Percentiles rank a stretch among this genome's conserved stretches.
Evolutionary conservation across 345 rosid species (phyloP).

Genomic region (Geranium brycei): DNA sequence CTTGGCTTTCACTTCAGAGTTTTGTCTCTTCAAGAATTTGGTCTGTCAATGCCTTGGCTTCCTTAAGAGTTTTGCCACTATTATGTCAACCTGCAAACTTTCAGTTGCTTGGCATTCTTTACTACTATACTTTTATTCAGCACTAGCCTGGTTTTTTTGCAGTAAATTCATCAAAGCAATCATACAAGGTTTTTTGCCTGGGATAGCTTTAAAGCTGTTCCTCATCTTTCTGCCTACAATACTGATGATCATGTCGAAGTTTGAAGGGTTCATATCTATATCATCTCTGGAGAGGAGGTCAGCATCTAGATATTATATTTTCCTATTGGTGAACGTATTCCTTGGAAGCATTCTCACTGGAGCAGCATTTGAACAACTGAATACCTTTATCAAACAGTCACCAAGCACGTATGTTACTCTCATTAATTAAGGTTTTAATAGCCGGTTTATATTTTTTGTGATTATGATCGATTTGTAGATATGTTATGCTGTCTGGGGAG

Average conservation of each 20-base stretch:
- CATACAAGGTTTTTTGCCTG: slow-evolving; percentile 77
- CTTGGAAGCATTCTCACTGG: slow-evolving; percentile 60
- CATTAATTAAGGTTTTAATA: neutral
- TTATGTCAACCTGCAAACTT: too few species aligned
- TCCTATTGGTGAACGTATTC: slow-evolving; percentile 71
- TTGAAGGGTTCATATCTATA: slow-evolving; percentile 72
- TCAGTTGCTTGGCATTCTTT: too few species aligned
- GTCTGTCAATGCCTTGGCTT: too few species aligned
- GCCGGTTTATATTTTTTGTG: too few species aligned
- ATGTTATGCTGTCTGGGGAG: too few species aligned
- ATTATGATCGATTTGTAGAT: neutral
- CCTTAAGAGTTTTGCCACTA: too few species aligned
- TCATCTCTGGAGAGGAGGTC: slow-evolving; percentile 80
- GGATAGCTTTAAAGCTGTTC: slow-evolving; percentile 80
- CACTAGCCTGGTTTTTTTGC: slow-evolving; percentile 2
- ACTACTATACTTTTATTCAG: neutral
- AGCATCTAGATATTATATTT: slow-evolving; percentile 70
- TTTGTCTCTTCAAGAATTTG: too few species aligned
- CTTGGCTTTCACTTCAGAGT: neutral
- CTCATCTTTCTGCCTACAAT: slow-evolving; percentile 83
- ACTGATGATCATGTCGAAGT: slow-evolving; percentile 90
- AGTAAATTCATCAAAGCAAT: slow-evolving; percentile 55
- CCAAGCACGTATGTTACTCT: slow-evolving; percentile 43
- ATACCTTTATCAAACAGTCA: slow-evolving; percentile 47
- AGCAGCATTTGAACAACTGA: slow-evolving; percentile 70